Percentiles rank a stretch among this genome's conserved stretches.
Evolutionary conservation across 2,329 filamentous ascomycete species (phyloP).

Genomic region (Cladorrhinum sp.): DNA sequence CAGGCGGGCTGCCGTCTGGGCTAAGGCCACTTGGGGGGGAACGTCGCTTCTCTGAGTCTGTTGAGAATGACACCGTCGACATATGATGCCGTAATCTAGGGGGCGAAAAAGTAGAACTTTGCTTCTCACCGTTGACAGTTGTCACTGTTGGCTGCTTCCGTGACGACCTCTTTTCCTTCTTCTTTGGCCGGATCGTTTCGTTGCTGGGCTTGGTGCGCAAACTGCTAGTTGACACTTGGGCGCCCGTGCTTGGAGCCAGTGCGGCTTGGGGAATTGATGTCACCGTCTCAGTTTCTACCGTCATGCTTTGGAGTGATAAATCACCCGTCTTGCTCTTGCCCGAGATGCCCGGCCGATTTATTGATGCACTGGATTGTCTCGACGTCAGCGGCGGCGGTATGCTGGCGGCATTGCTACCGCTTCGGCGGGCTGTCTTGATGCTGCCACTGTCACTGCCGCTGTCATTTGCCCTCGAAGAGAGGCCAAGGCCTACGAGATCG

Average conservation of each 20-base stretch:
- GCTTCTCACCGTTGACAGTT: conserved; percentile 67
- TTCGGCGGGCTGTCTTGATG: conserved; percentile 43
- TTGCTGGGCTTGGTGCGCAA: conserved; percentile 83
- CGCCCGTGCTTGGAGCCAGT: conserved; percentile 63
- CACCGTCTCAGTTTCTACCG: conserved; percentile 95
- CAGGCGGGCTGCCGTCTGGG: conserved; percentile 7
- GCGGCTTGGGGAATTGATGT: conserved; percentile 83
- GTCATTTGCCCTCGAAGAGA: conserved; percentile 45
- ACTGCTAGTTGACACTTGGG: conserved; percentile 65
- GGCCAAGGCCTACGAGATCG: conserved; percentile 38
- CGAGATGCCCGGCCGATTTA: conserved; percentile 54
- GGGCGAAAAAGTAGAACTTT: conserved; percentile 29
- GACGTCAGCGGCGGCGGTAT: conserved; percentile 51
- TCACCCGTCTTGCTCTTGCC: conserved; percentile 67
- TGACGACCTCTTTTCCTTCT: conserved; percentile 77
- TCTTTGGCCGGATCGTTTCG: conserved; percentile 94
- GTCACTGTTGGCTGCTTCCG: conserved; percentile 73
- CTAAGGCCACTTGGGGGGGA: conserved; percentile 36
- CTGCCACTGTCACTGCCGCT: conserved; percentile 63
- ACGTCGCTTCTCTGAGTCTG: conserved; percentile 29
- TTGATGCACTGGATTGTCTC: conserved; percentile 65
- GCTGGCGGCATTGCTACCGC: conserved; percentile 37
- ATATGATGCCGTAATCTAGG: conserved; percentile 41
- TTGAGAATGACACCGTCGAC: conserved; percentile 37
- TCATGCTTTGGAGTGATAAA: conserved; percentile 85